These are phyloP conservation scores for Podospora conica DNA, from an alignment of 495 filamentous ascomycete genomes.

Conservation along the genomic window DNA sequence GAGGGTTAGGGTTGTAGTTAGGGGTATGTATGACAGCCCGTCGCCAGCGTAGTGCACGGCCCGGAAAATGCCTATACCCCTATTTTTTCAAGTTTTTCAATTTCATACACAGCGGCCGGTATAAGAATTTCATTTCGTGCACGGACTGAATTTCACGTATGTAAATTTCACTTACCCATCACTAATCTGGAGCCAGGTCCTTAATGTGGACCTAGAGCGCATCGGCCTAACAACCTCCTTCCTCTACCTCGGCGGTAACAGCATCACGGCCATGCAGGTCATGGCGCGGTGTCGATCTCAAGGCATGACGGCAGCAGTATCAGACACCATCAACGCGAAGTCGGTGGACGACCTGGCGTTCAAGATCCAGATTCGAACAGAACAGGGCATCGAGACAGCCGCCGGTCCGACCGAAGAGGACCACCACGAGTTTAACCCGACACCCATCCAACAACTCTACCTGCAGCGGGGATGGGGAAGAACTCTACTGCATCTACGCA, in stretches of 20 bases:
- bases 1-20: too few relatives aligned
- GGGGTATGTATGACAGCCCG: too few relatives aligned
- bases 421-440: conserved; percentile 32
- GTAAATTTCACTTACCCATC: too few relatives aligned
- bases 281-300: conserved; percentile 15
- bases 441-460: conserved; percentile 57
- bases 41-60: too few relatives aligned
- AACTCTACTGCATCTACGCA: conserved; percentile 20
- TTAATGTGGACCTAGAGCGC: conserved; percentile 40
- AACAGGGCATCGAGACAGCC: background rate
- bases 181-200: conserved; percentile 50
- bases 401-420: conserved; percentile 8
- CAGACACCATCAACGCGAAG: conserved; percentile 20
- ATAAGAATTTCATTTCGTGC: too few relatives aligned
- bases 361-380: conserved; percentile 4
- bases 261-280: conserved; percentile 30
- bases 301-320: conserved; percentile 15
- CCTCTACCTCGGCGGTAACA: conserved; percentile 27
- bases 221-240: conserved; percentile 33
- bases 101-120: too few relatives aligned
- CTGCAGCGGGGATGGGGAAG: conserved; percentile 30
- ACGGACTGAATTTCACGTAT: too few relatives aligned
- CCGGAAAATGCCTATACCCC: too few relatives aligned
- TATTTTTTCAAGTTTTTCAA: too few relatives aligned
- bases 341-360: conserved; percentile 19